Base-by-base conservation (phyloP, 192 early-diverging fungal species). In the Backusella australiensis region DNA sequence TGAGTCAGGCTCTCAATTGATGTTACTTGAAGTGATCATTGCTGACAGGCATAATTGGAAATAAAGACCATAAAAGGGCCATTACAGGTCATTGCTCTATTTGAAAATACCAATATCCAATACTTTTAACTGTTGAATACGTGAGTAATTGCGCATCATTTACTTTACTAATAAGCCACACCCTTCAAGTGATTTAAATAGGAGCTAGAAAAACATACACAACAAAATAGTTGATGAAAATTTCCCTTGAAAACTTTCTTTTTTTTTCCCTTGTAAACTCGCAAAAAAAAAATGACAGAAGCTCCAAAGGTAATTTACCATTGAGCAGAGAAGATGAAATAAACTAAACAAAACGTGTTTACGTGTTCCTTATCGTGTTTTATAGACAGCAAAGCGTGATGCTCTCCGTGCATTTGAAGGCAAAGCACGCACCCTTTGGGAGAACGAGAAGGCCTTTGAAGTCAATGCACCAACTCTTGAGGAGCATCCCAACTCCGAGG, bases 371-470 rank as follows among this genome's bases (percentile, higher is more conserved):
- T 38, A 49, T 9, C 63, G 14, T 67, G 32, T 56, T 46, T 0
- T 23, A 36, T 69, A 91, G 89, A 93, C 93, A 14, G 87, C 82
- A 71, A 96, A 96, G 85, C 90, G 92, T 71, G 95, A 97, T 81
- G 82, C 88, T 41, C 89, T 97, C 66, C 82, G 90, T 35, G 86
- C 84, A 1, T 87, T 95, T 49, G 97, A 98, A 85, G 84, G 82
- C 35, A 86, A 90, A 67, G 86, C 88, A 75, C 96, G 97, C 82
- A 77, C 86, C 44, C 71, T 87, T 52, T 99, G 98, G 98, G 90
- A 95, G 69, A 83, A 87, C 11, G 82, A 73, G 26, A 88, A 89
- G 52, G 86, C 87, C 23, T 98, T 98, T 72, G 97, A 99, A 82
- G 85, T 91, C 46, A 86, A 97, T 82, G 94, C 96, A 63, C 97